These are phyloP conservation scores for Globisporangium lucens DNA, from an alignment of 352 stramenopile species.

Conservation along the genomic window DNA sequence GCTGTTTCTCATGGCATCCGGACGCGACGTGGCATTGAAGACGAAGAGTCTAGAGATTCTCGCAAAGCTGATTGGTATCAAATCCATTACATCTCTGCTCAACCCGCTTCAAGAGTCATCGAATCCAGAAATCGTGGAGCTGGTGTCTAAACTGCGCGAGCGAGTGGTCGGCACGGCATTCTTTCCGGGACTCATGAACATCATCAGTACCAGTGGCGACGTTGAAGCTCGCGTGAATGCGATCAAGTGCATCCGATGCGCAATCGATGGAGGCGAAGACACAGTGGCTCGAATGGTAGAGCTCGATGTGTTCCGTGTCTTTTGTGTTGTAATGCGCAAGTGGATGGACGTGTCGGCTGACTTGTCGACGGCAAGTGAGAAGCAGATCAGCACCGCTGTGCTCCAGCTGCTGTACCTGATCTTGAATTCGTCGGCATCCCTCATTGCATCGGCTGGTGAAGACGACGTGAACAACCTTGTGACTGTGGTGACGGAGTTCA, in stretches of 20 bases:
- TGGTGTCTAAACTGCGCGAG: conserved; percentile 62
- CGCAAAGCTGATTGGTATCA: conserved; percentile 47
- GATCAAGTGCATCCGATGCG: conserved; percentile 70
- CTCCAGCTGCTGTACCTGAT: conserved; percentile 69
- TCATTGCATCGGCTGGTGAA: conserved; percentile 44
- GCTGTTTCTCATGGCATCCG: conserved; percentile 65
- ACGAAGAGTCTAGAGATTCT: conserved; percentile 55
- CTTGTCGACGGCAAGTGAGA: conserved; percentile 20
- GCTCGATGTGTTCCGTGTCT: conserved; percentile 65
- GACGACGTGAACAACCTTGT: conserved; percentile 67
- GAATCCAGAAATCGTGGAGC: conserved; percentile 36
- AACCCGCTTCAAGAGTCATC: conserved; percentile 39
- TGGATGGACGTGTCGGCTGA: conserved; percentile 55
- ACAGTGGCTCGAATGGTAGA: conserved; percentile 61
- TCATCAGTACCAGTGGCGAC: conserved; percentile 46
- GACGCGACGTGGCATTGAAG: conserved; percentile 47
- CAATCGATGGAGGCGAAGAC: conserved; percentile 54
- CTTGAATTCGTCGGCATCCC: conserved; percentile 52
- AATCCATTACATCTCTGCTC: conserved; percentile 42
- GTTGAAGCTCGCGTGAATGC: conserved; percentile 47
- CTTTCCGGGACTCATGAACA: conserved; percentile 62
- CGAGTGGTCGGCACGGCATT: conserved; percentile 53
- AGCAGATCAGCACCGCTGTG: conserved; percentile 35
- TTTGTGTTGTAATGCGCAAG: conserved; percentile 54
- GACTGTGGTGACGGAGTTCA: conserved; percentile 67